Percentiles rank a stretch among this genome's conserved stretches.
phyloP scores from a whole-genome alignment of 1,139 yeast genomes.

The Hansenula lynferdii region DNA sequence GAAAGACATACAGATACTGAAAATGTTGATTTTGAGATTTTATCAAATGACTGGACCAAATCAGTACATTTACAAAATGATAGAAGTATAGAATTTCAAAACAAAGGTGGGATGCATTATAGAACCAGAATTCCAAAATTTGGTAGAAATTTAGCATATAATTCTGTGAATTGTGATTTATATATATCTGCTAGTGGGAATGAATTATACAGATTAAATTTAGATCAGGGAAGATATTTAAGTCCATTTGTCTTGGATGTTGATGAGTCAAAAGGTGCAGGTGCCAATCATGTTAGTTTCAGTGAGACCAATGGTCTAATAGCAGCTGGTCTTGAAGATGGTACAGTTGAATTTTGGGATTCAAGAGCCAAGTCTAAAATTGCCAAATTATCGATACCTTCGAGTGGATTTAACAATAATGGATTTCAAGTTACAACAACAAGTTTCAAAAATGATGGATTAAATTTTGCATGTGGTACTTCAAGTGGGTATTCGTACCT shows the following conservation, averaged over 20 bases:
- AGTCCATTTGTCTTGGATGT: slow-evolving; percentile 79
- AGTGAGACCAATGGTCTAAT: slow-evolving; percentile 80
- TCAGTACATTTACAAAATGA: slow-evolving; percentile 94
- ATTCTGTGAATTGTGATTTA: slow-evolving; percentile 75
- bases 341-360: slow-evolving; percentile 95
- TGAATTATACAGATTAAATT: slow-evolving; percentile 83
- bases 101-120: slow-evolving; percentile 91
- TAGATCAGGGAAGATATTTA: slow-evolving; percentile 90
- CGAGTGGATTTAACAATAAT: slow-evolving; percentile 22
- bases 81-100: slow-evolving; percentile 87
- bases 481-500: slow-evolving; percentile 76
- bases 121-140: slow-evolving; percentile 88
- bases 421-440: slow-evolving; percentile 57
- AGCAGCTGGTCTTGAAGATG: slow-evolving; percentile 81
- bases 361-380: slow-evolving; percentile 87
- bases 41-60: slow-evolving; percentile 96
- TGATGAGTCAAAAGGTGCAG: slow-evolving; percentile 36
- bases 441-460: slow-evolving; percentile 74
- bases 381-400: slow-evolving; percentile 53
- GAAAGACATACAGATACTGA: slow-evolving; percentile 97
- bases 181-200: slow-evolving; percentile 83
- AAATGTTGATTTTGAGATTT: slow-evolving; percentile 80
- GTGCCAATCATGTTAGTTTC: slow-evolving; percentile 79
- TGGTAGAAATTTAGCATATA: slow-evolving; percentile 82
- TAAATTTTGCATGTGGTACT: slow-evolving; percentile 92